phyloP scores from a whole-genome alignment of 345 rosid species.

The Eucalyptus cloeziana region DNA sequence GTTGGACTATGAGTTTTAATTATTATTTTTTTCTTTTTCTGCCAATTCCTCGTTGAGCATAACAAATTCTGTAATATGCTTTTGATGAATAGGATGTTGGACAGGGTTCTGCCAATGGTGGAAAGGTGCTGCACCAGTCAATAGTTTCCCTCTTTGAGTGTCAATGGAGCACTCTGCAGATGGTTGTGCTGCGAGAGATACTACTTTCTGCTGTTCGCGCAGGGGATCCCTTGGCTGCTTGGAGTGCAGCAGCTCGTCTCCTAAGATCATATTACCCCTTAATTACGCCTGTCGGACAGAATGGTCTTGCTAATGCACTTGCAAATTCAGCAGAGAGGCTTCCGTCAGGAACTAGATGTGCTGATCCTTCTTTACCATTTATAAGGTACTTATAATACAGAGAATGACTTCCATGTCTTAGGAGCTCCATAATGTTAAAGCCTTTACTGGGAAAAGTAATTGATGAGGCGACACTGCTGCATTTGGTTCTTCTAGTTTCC shows the following conservation, averaged over 20 bases:
- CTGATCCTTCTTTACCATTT: slow-evolving; percentile 97
- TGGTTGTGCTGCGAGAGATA: slow-evolving; percentile 98
- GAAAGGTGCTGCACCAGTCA: slow-evolving; percentile 75
- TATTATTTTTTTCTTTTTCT: neutral
- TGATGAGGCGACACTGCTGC: neutral
- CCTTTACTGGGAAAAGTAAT: neutral
- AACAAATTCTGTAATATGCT: neutral
- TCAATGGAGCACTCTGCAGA: slow-evolving; percentile 98
- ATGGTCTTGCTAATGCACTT: slow-evolving; percentile 92
- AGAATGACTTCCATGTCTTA: neutral
- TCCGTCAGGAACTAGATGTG: slow-evolving; percentile 93
- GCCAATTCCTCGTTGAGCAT: neutral
- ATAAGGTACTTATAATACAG: slow-evolving; percentile 37
- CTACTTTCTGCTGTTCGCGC: slow-evolving; percentile 95
- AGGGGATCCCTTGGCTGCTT: slow-evolving; percentile 94
- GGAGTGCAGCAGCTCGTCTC: slow-evolving; percentile 99
- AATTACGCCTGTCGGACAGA: slow-evolving; percentile 95
- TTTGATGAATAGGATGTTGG: slow-evolving; percentile 35
- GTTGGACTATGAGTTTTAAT: neutral
- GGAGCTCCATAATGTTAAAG: neutral
- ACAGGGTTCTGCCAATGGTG: slow-evolving; percentile 46
- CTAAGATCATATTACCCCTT: slow-evolving; percentile 91
- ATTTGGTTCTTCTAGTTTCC: neutral
- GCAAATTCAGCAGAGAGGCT: slow-evolving; percentile 82
- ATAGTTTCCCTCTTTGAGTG: slow-evolving; percentile 85